Base-by-base conservation (phyloP, 1,284 basidiomycete genomes). In the Phellinidium pouzarii region DNA sequence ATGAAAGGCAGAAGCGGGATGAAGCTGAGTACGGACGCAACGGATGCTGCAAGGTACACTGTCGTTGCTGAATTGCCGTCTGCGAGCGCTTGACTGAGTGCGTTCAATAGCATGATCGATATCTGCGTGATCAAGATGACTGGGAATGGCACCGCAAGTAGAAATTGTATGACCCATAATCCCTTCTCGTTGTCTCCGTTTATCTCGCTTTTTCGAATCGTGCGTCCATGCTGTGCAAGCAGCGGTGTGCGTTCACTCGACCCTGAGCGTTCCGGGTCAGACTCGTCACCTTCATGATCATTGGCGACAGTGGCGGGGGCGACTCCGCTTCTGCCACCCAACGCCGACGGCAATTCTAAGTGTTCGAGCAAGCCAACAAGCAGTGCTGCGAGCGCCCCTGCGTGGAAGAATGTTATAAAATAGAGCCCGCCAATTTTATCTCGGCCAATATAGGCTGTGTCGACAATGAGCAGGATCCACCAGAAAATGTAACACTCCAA, bases 141-240 rank as follows among this genome's bases (percentile, higher is more conserved):
- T 0, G 82, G 79, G 2, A 80, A 56, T 0, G 80, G 78, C 2
- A 86, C 73, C 0, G 75, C 70, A 14, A 85, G 55, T 6, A 85
- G 44, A 40, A 84, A 64, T 61, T 87, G 80, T 20, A 77, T 57
- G 34, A 83, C 72, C 84, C 86, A 88, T 74, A 79, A 83, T 31
- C 73, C 71, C 38, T 73, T 69, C 17, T 66, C 67, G 36, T 69
- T 68, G 37, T 59, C 64, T 52, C 64, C 68, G 54, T 71, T 68
- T 17, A 62, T 61, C 34, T 65, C 65, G 53, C 59, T 65, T 58
- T 44, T 51, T 44, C 49, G 56, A 43, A 54, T 48, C 46, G 44
- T 56, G 55, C 37, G 53, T 29, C 52, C 52, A 31, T 56, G 66
- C 50, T 66, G 70, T 38, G 60, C 65, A 45, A 79, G 68, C 20